Evolutionary conservation across 805 yeast genomes (phyloP), one percentile per base, ranked within the genome.

Genomic region (Yamadazyma endophytica): DNA sequence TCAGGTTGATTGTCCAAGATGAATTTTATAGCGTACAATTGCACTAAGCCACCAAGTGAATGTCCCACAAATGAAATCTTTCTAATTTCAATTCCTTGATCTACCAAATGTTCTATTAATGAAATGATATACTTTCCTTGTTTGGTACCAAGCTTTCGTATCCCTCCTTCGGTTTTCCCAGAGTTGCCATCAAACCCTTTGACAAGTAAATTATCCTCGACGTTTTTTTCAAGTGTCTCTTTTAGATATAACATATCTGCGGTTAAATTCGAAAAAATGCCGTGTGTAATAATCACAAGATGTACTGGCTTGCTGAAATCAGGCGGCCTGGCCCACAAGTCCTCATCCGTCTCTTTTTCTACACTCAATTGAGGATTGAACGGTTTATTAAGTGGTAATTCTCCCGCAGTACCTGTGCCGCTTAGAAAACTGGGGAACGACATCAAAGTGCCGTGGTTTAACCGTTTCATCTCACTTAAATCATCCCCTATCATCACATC

Each of bases 241-340:
- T 60, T 60, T 13, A 66, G 22, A 28, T 58, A 64, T 18, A 66
- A 46, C 70, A 66, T 64, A 41, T 66, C 73, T 1, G 70, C 71
- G 0, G 69, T 58, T 23, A 64, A 42, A 42, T 66, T 66, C 13
- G 68, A 61, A 36, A 64, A 61, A 1, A 66, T 44, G 6, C 73
- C 73, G 43, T 66, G 73, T 3, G 71, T 66, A n/a, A 66, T 29
- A 5, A 64, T 54, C 11, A 66, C 52, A 28, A 66, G 46, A 39
- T 66, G 73, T 1, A 63, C 50, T 0, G 71, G 70, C 22, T 43
- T 38, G 6, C 36, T 38, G 7, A 54, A 50, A 13, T 43, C 21
- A 8, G 45, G 46, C 6, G 48, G 44, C 3, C 33, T 44, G 5
- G 46, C 19, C 73, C 73, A 66, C 3, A 66, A 26, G 6, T 63